Evolutionary conservation across 768 basidiomycete species (phyloP).

Genomic region (Candolleomyces eurysporus): DNA sequence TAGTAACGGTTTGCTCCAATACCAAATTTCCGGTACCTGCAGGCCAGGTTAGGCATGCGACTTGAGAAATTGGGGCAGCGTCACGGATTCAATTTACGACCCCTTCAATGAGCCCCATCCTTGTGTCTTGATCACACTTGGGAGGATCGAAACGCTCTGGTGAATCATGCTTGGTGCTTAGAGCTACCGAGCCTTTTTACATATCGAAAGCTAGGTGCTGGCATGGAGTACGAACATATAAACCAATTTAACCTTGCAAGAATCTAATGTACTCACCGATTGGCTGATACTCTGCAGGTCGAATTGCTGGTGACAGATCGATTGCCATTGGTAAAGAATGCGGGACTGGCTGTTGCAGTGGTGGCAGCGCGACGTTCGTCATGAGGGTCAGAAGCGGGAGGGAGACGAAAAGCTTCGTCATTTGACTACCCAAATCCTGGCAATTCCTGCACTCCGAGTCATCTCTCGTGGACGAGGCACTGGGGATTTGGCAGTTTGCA

Average conservation of each 20-base stretch:
- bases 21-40: constrained; percentile 4
- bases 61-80: neutral
- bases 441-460: no score
- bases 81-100: neutral
- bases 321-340: neutral
- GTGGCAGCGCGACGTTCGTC: neutral
- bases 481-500: no score
- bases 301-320: neutral
- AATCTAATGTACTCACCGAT: neutral
- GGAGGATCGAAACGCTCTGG: constrained; percentile 1
- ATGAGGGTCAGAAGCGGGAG: neutral
- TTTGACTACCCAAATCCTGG: no score
- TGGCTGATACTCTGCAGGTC: neutral
- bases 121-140: constrained; percentile 1
- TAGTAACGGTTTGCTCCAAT: neutral
- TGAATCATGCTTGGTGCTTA: neutral
- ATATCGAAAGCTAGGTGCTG: neutral
- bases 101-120: neutral
- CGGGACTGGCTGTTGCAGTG: neutral
- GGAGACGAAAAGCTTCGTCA: neutral
- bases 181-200: neutral
- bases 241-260: no score
- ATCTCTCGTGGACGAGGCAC: no score
- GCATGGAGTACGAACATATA: no score
- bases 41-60: constrained; percentile 1